Percentiles rank a stretch among this genome's conserved stretches.
phyloP scores from a whole-genome alignment of 1,139 yeast genomes.

The Blastobotrys buckinghamii region DNA sequence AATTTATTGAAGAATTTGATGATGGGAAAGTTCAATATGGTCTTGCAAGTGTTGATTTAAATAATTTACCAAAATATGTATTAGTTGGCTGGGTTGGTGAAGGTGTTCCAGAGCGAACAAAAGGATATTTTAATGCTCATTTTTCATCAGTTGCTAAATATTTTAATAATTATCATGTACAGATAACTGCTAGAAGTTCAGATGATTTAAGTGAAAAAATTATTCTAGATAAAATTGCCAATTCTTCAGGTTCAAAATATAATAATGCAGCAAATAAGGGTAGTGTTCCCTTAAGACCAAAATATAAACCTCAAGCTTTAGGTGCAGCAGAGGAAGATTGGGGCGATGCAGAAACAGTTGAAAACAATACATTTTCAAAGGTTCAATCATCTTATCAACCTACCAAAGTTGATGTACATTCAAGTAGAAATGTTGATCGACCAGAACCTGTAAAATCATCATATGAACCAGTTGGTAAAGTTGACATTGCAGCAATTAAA shows the following conservation, averaged over 20 bases:
- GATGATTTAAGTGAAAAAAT: slow-evolving; percentile 83
- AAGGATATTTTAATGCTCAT: slow-evolving; percentile 41
- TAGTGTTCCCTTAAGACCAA: slow-evolving; percentile 34
- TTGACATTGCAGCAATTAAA: slow-evolving; percentile 44
- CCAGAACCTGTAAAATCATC: slow-evolving; percentile 28
- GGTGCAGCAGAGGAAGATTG: slow-evolving; percentile 47
- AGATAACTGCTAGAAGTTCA: slow-evolving; percentile 89
- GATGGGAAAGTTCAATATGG: slow-evolving; percentile 93
- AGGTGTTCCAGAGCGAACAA: slow-evolving; percentile 41
- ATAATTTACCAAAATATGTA: slow-evolving; percentile 79
- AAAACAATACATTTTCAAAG: slow-evolving; percentile 41
- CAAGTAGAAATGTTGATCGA: slow-evolving; percentile 32
- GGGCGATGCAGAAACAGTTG: slow-evolving; percentile 45
- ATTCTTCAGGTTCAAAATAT: slow-evolving; percentile 95
- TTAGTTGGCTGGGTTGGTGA: slow-evolving; percentile 77
- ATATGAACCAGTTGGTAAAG: slow-evolving; percentile 54
- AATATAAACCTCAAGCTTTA: slow-evolving; percentile 27
- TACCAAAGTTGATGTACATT: slow-evolving; percentile 45
- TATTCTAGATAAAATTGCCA: slow-evolving; percentile 67
- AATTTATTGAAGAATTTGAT: slow-evolving; percentile 73
- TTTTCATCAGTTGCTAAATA: slow-evolving; percentile 37
- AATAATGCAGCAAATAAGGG: slow-evolving; percentile 40
- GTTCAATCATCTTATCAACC: slow-evolving; percentile 70
- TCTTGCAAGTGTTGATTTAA: slow-evolving; percentile 78
- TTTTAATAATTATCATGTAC: slow-evolving; percentile 78